Conservation (phyloP, 2,329 filamentous ascomycete genomes). For the Exophiala mesophila region DNA sequence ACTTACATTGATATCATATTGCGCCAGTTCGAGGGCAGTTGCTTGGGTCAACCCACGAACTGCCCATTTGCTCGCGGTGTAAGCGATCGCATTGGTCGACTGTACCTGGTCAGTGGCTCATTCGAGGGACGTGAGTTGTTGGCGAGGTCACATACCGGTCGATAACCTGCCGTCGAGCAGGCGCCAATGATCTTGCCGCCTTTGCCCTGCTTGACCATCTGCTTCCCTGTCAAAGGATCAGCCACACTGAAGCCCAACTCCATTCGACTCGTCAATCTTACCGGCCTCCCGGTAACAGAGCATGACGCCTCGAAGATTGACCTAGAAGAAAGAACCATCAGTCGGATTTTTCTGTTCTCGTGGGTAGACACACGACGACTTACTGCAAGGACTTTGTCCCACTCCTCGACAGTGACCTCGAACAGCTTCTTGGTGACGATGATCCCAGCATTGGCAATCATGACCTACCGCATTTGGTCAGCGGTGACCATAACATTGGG, state of each 20-base stretch:
- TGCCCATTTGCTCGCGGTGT: slow-evolving; percentile 61
- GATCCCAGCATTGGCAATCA: slow-evolving; percentile 60
- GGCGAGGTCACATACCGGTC: slow-evolving; percentile 43
- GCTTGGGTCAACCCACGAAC: slow-evolving; percentile 61
- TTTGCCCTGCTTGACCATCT: slow-evolving; percentile 57
- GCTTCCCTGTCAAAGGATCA: slow-evolving; percentile 52
- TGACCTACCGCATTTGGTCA: slow-evolving; percentile 43
- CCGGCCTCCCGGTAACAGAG: slow-evolving; percentile 58
- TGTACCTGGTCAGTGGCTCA: not conserved
- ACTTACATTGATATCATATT: slow-evolving; percentile 62
- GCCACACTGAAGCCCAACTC: too few relatives aligned
- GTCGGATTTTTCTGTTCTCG: too few relatives aligned
- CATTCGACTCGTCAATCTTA: too few relatives aligned
- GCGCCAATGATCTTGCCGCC: slow-evolving; percentile 50
- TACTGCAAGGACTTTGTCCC: slow-evolving; percentile 49
- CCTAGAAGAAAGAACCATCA: too few relatives aligned
- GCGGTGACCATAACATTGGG: slow-evolving; percentile 60
- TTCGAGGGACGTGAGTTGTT: too few relatives aligned
- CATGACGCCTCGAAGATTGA: slow-evolving; percentile 63
- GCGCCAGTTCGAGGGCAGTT: slow-evolving; percentile 60
- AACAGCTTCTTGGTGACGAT: slow-evolving; percentile 53
- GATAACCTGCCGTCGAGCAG: slow-evolving; percentile 51
- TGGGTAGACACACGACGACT: not conserved
- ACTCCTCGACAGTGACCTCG: slow-evolving; percentile 53
- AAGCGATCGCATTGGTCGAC: slow-evolving; percentile 50